These are phyloP conservation scores for Mycena vulgaris DNA, from an alignment of 768 basidiomycete genomes.

Conservation along the genomic window DNA sequence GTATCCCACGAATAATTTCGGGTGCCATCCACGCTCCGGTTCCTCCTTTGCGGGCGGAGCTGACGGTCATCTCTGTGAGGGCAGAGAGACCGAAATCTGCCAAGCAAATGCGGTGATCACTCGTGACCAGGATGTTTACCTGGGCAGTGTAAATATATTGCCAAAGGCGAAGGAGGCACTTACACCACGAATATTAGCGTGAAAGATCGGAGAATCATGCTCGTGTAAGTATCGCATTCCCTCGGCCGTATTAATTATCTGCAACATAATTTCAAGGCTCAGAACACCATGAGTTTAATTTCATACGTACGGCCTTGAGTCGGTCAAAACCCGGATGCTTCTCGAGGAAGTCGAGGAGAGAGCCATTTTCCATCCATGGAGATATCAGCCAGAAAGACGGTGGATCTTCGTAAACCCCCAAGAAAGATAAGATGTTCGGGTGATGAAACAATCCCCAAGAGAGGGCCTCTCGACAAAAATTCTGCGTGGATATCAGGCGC, in stretches of 20 bases:
- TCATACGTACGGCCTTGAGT: neutral
- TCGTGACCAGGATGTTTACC: neutral
- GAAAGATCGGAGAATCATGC: neutral
- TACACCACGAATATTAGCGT: slow-evolving; percentile 32
- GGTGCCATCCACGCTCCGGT: no score
- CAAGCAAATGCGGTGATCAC: no score
- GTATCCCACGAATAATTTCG: no score
- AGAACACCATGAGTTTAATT: neutral
- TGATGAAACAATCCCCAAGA: neutral
- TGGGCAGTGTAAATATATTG: no score
- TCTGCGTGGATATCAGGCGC: neutral
- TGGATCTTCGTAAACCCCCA: neutral
- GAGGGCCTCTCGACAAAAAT: neutral
- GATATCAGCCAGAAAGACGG: neutral
- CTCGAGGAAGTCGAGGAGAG: neutral
- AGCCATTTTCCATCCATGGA: neutral
- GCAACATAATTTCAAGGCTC: neutral
- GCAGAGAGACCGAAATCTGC: no score
- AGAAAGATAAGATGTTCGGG: neutral
- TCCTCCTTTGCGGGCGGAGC: no score
- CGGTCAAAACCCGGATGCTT: neutral
- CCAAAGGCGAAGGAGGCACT: no score
- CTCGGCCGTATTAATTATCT: neutral
- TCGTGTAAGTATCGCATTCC: slow-evolving; percentile 1
- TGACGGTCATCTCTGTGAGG: no score